Evolutionary conservation across 1,284 basidiomycete genomes (phyloP), one percentile per base, ranked within the genome.

Genomic region (Cryptococcus hybrid): DNA sequence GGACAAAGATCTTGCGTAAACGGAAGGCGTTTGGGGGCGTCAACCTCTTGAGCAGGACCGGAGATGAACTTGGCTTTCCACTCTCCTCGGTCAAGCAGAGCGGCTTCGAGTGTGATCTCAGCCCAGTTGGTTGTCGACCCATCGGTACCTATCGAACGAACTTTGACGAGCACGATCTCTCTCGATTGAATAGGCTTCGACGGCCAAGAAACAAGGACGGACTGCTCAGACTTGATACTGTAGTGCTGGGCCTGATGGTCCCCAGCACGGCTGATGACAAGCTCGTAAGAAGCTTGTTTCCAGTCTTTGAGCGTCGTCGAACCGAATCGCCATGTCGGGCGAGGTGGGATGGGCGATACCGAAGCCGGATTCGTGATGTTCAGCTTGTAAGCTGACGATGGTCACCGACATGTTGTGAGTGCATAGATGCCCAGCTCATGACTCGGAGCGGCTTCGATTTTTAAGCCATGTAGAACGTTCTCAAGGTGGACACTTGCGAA

Each of bases 131-230:
- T 60, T 45, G 9, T 43, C 7, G 40, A 40, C 4, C 11, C 24
- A 47, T 68, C 63, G 7, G n/a, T 47, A 0, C 69, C 67, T 5
- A 34, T 44, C 0, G 65, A 63, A 11, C 60, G 55, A 40, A 70
- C 63, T 3, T 51, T 39, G 15, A 74, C 61, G 3, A 15, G 4
- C 0, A 56, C 69, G 2, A 39, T 42, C 38, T 69, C 63, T 2
- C 69, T 46, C 12, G 67, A 68, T 8, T 24, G 24, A 11, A 74
- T 58, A 5, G 63, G 61, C 4, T 38, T n/a, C 2, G 58, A 61
- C 3, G 71, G 71, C 72, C 72, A 74, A 2, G 68, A 59, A 4
- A 72, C 69, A 7, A 70, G 57, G 1, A 69, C 60, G 2, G 58
- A 64, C 13, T 67, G 45, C 2, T 37, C 34, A 2, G 61, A 62